phyloP scores from a whole-genome alignment of 345 rosid genomes.

The Sisymbrium altissimum region DNA sequence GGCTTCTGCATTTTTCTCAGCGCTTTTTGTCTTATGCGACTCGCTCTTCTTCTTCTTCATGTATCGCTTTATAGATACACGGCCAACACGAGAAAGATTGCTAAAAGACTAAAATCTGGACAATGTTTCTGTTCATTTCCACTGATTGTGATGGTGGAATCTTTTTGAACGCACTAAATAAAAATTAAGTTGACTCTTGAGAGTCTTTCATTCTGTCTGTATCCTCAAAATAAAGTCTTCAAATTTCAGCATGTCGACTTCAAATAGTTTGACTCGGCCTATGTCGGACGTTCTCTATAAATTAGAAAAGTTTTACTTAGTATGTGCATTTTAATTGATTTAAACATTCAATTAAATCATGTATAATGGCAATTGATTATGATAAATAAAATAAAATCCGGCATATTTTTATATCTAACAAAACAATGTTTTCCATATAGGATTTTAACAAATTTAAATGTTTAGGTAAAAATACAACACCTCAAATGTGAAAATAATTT shows the following conservation, averaged over 20 bases:
- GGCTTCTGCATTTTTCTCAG: constrained; percentile 9
- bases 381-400: no score
- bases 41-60: not conserved
- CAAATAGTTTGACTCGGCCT: not conserved
- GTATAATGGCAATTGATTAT: not conserved
- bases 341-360: not conserved
- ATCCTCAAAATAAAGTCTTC: not conserved
- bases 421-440: not conserved
- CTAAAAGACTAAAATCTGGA: not conserved
- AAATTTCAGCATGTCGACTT: not conserved
- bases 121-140: not conserved
- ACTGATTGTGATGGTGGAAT: not conserved
- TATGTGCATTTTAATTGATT: not conserved
- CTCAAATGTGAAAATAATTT: not conserved
- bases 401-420: not conserved
- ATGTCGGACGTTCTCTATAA: not conserved
- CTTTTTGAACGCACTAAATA: constrained; percentile 8
- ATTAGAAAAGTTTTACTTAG: not conserved
- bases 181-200: no score
- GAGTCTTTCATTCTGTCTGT: not conserved
- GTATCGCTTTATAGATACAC: not conserved
- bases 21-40: not conserved
- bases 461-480: not conserved
- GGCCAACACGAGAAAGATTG: not conserved
- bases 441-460: not conserved